Evolutionary conservation across 805 yeast species (phyloP).

Genomic region (Saturnispora galanensis): DNA sequence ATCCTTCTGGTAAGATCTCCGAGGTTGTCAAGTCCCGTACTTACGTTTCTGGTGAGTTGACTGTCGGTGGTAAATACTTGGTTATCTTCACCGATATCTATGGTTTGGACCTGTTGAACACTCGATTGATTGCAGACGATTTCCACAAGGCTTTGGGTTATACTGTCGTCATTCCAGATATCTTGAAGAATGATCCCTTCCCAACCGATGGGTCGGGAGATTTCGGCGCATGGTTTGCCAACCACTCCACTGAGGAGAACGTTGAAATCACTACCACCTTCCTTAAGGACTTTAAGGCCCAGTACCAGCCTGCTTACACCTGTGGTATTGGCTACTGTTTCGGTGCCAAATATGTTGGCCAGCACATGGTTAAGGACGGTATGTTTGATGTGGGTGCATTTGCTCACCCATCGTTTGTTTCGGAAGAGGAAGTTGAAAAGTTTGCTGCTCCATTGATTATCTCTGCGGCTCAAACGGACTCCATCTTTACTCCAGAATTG

Average conservation of each 20-base stretch:
- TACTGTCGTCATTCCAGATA: slow-evolving; percentile 68
- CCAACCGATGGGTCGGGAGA: slow-evolving; percentile 18
- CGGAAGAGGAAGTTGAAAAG: slow-evolving; percentile 52
- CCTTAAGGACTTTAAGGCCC: slow-evolving; percentile 34
- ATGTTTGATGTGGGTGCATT: slow-evolving; percentile 49
- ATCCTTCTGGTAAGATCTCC: slow-evolving; percentile 34
- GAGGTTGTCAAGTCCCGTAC: slow-evolving; percentile 35
- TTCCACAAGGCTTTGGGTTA: slow-evolving; percentile 50
- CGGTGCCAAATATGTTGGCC: slow-evolving; percentile 66
- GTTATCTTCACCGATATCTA: slow-evolving; percentile 62
- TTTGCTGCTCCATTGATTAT: slow-evolving; percentile 55
- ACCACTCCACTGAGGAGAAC: slow-evolving; percentile 33
- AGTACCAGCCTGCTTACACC: slow-evolving; percentile 35
- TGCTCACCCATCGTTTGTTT: slow-evolving; percentile 77
- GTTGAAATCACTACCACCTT: slow-evolving; percentile 40
- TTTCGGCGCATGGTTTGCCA: slow-evolving; percentile 36
- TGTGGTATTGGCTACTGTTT: slow-evolving; percentile 72
- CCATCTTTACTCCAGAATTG: slow-evolving; percentile 50
- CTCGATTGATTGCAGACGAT: slow-evolving; percentile 52
- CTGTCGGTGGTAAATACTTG: slow-evolving; percentile 34
- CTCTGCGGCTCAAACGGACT: slow-evolving; percentile 67
- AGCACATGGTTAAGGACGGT: slow-evolving; percentile 34
- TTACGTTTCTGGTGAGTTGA: slow-evolving; percentile 39
- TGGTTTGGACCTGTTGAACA: slow-evolving; percentile 53
- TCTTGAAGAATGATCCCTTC: slow-evolving; percentile 46